phyloP scores from a whole-genome alignment of 331 rosid species.

The Quercus lobata region DNA sequence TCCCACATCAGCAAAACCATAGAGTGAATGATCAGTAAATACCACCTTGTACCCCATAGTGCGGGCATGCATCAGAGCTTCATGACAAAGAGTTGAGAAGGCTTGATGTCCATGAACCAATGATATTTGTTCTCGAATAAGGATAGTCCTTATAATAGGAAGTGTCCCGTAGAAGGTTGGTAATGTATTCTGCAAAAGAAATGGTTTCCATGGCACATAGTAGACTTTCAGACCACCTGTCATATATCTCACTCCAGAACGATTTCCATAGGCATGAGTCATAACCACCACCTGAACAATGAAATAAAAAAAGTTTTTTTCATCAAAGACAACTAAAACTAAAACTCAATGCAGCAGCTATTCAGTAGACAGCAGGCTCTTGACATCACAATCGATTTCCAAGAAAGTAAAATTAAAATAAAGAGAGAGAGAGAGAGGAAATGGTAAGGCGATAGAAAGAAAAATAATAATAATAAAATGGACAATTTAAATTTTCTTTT shows the following conservation, averaged over 20 bases:
- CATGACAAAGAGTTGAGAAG: constrained; percentile 90
- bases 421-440: neutral
- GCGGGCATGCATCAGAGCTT: constrained; percentile 82
- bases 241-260: constrained; percentile 88
- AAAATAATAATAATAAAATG: neutral
- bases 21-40: constrained; percentile 90
- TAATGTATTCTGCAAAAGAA: constrained; percentile 80
- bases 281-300: constrained; percentile 72
- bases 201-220: constrained; percentile 85
- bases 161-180: constrained; percentile 76
- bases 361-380: neutral
- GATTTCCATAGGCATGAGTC: constrained; percentile 93
- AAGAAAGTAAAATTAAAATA: neutral
- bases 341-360: neutral
- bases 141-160: constrained; percentile 75
- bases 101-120: constrained; percentile 93
- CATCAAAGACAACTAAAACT: constrained; percentile 7
- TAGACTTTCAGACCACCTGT: constrained; percentile 88
- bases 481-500: neutral
- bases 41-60: constrained; percentile 91
- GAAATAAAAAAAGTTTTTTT: constrained; percentile 12
- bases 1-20: constrained; percentile 89
- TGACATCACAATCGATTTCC: neutral
- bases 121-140: constrained; percentile 71
- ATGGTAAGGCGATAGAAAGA: neutral